Evolutionary conservation across 2,329 filamentous ascomycete species (phyloP).

Genomic region (Rutstroemia sydowiana): DNA sequence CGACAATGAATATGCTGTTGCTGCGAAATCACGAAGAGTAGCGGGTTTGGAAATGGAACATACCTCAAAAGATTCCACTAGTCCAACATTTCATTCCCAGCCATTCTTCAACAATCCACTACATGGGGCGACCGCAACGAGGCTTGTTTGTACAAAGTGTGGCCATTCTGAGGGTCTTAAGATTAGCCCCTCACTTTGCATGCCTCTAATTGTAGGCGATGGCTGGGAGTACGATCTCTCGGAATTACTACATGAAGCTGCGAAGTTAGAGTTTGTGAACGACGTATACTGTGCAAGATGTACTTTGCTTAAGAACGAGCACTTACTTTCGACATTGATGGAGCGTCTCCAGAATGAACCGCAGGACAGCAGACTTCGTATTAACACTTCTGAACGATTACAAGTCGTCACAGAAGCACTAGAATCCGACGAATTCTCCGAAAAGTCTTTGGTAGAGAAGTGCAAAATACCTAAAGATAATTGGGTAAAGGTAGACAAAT

Average conservation of each 20-base stretch:
- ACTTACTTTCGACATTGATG: slow-evolving; percentile 41
- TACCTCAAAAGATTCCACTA: slow-evolving; percentile 1
- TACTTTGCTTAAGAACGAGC: slow-evolving; percentile 58
- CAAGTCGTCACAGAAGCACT: slow-evolving; percentile 62
- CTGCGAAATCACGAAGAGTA: slow-evolving; percentile 26
- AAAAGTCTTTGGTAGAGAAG: slow-evolving; percentile 53
- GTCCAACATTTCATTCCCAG: slow-evolving; percentile 6
- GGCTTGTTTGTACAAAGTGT: slow-evolving; percentile 79
- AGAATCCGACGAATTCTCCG: slow-evolving; percentile 73
- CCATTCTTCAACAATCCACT: slow-evolving; percentile 60
- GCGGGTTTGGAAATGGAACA: slow-evolving; percentile 22
- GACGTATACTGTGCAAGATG: slow-evolving; percentile 90
- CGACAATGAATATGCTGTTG: slow-evolving; percentile 64
- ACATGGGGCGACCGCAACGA: slow-evolving; percentile 80
- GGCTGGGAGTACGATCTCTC: slow-evolving; percentile 60
- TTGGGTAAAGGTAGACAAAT: slow-evolving; percentile 73
- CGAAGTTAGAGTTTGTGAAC: slow-evolving; percentile 74
- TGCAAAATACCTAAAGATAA: slow-evolving; percentile 61
- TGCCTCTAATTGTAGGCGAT: slow-evolving; percentile 74
- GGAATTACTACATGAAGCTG: slow-evolving; percentile 78
- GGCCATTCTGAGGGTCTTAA: slow-evolving; percentile 82
- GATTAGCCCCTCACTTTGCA: slow-evolving; percentile 87
- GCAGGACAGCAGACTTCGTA: slow-evolving; percentile 16
- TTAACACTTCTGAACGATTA: slow-evolving; percentile 46
- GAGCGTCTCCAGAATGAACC: slow-evolving; percentile 32